Evolutionary conservation across 352 stramenopile genomes (phyloP), one percentile per base, ranked within the genome.

Genomic region (Phytophthora melonis): DNA sequence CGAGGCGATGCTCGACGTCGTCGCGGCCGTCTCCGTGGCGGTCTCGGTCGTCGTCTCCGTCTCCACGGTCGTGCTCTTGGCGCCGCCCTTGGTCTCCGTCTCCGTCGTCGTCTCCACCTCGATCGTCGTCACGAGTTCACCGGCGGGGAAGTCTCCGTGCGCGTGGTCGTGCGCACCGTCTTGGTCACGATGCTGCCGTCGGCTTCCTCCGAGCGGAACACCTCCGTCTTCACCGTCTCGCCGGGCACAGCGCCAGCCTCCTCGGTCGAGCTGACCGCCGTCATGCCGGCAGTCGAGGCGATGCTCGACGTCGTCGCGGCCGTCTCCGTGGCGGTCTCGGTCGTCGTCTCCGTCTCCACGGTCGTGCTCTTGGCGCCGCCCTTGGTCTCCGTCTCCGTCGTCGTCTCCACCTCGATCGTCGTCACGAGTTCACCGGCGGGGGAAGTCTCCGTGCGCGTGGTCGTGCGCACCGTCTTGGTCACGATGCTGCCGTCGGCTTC

Each of bases 211-310:
- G 52, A 58, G 52, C 52, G 52, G 52, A 58, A 58, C 52, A 58
- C 52, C 52, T 58, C 52, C 52, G 52, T 58, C 52, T 58, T 58
- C 52, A 58, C 52, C 52, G 52, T 58, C 25, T 58, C 52, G 27
- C 52, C 52, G 19, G 52, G 52, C 41, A 14, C 41, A 19, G 41
- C 41, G 41, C 41, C 41, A 49, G 41, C 41, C 41, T 49, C 41
- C 41, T 58, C 52, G 52, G 52, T 58, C 21, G 52, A 58, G 52
- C 52, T 58, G 52, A 58, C 16, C 25, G 52, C 52, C 19, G 52
- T 58, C 52, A 58, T 58, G 52, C 52, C 52, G 19, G 19, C 52
- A 39, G 52, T 58, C 3, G 52, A 58, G 11, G 25, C 52, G 19
- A 58, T 58, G 52, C 19, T 30, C 52, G 52, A 58, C 52, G 52